These are phyloP conservation scores for Phytophthora parvispora DNA, from an alignment of 352 stramenopile genomes.

Conservation along the genomic window DNA sequence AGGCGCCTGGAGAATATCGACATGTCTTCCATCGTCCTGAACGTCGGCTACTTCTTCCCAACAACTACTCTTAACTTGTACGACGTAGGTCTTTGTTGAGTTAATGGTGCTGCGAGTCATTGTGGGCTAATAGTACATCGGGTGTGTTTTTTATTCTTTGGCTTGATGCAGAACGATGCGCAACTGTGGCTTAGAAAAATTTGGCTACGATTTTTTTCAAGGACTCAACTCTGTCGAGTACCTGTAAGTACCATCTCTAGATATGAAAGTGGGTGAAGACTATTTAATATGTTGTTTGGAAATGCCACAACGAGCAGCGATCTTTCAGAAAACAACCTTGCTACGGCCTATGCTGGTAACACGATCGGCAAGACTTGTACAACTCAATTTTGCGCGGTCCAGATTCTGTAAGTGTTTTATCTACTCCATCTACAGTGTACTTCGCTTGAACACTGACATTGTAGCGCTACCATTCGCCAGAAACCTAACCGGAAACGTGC, in stretches of 20 bases:
- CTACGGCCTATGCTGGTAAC: slow-evolving; percentile 41
- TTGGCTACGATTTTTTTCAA: slow-evolving; percentile 45
- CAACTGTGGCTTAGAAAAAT: slow-evolving; percentile 48
- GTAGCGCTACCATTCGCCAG: slow-evolving; percentile 2
- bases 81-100: background rate
- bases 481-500: slow-evolving; percentile 43
- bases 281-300: background rate
- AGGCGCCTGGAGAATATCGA: slow-evolving; percentile 44
- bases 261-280: background rate
- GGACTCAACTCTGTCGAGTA: slow-evolving; percentile 27
- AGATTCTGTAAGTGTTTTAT: slow-evolving; percentile 35
- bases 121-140: background rate
- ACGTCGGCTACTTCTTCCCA: slow-evolving; percentile 30
- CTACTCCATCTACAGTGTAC: background rate
- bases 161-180: slow-evolving; percentile 37
- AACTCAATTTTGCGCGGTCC: slow-evolving; percentile 34
- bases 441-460: background rate
- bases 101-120: background rate
- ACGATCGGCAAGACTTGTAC: slow-evolving; percentile 33
- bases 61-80: slow-evolving; percentile 38
- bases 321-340: slow-evolving; percentile 47
- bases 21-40: slow-evolving; percentile 32
- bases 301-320: slow-evolving; percentile 33
- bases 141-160: no score
- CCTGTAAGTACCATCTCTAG: slow-evolving; percentile 34